phyloP scores from a whole-genome alignment of 2,329 filamentous ascomycete genomes.

The Cordyceps militaris region DNA sequence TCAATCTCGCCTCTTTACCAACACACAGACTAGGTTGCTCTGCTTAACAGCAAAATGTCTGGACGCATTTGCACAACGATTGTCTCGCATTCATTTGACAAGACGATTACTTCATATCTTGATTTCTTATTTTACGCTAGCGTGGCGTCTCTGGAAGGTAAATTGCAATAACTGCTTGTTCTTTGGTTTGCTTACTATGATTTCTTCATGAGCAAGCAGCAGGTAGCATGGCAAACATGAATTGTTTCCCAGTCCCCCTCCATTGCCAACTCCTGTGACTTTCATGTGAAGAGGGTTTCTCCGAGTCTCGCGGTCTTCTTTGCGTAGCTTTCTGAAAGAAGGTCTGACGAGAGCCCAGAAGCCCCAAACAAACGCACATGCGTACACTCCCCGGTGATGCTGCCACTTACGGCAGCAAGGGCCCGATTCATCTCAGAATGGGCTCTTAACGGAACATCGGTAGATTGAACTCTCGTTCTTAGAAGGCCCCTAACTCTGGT shows the following conservation, averaged over 20 bases:
- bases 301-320: neutral
- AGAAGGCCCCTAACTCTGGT: conserved; percentile 32
- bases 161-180: conserved; percentile 1
- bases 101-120: conserved; percentile 3
- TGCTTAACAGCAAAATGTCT: conserved; percentile 10
- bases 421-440: conserved; percentile 59
- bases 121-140: conserved; percentile 22
- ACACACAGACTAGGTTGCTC: conserved; percentile 47
- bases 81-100: conserved; percentile 13
- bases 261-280: conserved; percentile 4
- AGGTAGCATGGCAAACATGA: conserved; percentile 13
- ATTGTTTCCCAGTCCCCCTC: neutral
- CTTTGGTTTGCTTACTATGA: neutral
- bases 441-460: conserved; percentile 81
- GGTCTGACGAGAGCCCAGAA: neutral
- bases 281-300: conserved; percentile 14
- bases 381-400: conserved; percentile 56
- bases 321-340: conserved; percentile 4
- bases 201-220: neutral
- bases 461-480: conserved; percentile 42
- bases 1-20: conserved; percentile 65
- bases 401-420: conserved; percentile 65
- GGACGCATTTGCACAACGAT: conserved; percentile 10
- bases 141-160: conserved; percentile 28
- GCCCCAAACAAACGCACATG: neutral